Evolutionary conservation across 768 basidiomycete species (phyloP).

Genomic region (Gymnopilus dilepis): DNA sequence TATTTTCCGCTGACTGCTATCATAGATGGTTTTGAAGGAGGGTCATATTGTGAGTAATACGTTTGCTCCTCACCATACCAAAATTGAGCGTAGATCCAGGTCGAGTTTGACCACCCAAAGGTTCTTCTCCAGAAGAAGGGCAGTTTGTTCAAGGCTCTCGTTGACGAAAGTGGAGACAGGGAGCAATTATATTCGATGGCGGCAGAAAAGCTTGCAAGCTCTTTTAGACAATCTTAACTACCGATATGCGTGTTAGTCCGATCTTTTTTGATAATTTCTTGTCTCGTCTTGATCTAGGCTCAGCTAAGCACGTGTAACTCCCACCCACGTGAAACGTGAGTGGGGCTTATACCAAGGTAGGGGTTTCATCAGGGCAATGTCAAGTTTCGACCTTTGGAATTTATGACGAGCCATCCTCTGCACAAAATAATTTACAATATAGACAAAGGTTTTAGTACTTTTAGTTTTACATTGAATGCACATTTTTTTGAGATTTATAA

Average conservation of each 20-base stretch:
- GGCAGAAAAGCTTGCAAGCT: neutral
- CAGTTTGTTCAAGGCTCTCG: conserved; percentile 12
- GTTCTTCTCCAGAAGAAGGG: neutral
- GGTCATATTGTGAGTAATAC: neutral
- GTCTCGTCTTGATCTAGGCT: too few relatives aligned
- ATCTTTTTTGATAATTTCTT: too few relatives aligned
- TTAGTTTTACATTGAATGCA: too few relatives aligned
- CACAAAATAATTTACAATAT: too few relatives aligned
- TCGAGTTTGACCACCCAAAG: conserved; percentile 3
- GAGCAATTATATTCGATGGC: conserved; percentile 8
- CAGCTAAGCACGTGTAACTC: too few relatives aligned
- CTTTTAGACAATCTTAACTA: neutral
- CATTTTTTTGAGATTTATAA: too few relatives aligned
- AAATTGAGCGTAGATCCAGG: neutral
- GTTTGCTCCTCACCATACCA: neutral
- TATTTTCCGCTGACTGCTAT: neutral
- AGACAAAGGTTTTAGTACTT: too few relatives aligned
- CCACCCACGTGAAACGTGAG: too few relatives aligned
- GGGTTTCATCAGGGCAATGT: too few relatives aligned
- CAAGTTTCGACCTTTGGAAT: too few relatives aligned
- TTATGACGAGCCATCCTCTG: too few relatives aligned
- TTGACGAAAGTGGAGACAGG: conserved; percentile 13
- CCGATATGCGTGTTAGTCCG: neutral
- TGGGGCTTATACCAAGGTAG: too few relatives aligned
- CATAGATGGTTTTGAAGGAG: neutral